Base-by-base conservation (phyloP, 2,329 filamentous ascomycete genomes). In the Exophiala oligosperma region DNA sequence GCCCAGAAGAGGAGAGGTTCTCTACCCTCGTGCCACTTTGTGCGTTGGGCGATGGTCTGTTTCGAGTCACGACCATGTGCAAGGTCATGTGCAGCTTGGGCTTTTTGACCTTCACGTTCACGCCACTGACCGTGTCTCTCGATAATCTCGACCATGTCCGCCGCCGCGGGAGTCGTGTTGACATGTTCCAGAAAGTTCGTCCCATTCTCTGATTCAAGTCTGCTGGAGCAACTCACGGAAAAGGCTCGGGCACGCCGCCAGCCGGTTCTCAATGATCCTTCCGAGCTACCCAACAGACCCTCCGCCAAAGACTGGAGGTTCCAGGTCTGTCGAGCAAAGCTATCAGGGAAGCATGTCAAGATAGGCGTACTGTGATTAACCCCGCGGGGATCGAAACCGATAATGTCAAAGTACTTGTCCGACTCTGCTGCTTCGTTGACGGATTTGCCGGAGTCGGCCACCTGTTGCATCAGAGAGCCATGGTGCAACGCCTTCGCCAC, bases 1-100 rank as follows among this genome's bases (percentile, higher is more conserved):
- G 49, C 57, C 57, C 57, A 60, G 48, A 57, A 60, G 7, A 43
- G 54, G 5, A 60, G 44, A n/a, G 28, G 26, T 26, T 57, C 68
- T 26, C 67, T 5, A 81, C 77, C 54, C 76, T 73, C 66, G 85
- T 83, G 8, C 79, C 77, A 64, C 85, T 79, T 23, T 71, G 72
- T n/a, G 81, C 64, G 57, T 40, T 43, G 12, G 17, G 54, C 24
- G 32, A 59, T 56, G 47, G 76, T 3, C n/a, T 43, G 38, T 43
- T 76, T 72, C 32, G 73, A 69, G 58, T 75, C 78, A 78, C 79
- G 84, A 65, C 67, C 67, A 2, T 73, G 74, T 23, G 63, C 67
- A 54, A 82, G 81, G 38, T 79, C 74, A 61, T 83, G 80, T 29
- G 71, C 68, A 3, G 67, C 62, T 48, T 77, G 70, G 0, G 71